phyloP scores from a whole-genome alignment of 805 yeast species.

The Metschnikowia picachoensis region DNA sequence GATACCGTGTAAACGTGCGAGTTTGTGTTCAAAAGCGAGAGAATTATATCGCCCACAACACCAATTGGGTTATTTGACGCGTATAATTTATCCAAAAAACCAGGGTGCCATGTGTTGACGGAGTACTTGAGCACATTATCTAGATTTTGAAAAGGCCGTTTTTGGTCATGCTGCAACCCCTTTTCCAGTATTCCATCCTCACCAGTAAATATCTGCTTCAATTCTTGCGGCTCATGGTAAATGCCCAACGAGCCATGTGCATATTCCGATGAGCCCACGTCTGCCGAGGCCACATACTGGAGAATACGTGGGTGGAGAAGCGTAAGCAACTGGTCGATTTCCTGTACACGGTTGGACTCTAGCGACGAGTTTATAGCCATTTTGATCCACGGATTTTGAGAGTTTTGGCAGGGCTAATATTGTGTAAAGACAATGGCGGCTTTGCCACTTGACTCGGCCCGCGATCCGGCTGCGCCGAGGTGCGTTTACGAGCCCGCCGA shows the following conservation, averaged over 20 bases:
- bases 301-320: constrained; percentile 51
- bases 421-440: no score
- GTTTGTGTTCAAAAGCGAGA: constrained; percentile 73
- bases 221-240: constrained; percentile 46
- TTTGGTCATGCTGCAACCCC: constrained; percentile 35
- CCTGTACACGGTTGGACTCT: constrained; percentile 51
- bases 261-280: constrained; percentile 28
- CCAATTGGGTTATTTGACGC: constrained; percentile 88
- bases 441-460: no score
- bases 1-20: constrained; percentile 84
- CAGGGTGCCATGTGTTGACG: constrained; percentile 84
- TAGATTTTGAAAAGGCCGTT: constrained; percentile 44
- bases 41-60: constrained; percentile 62
- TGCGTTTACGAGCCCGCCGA: no score
- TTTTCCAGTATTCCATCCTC: constrained; percentile 27
- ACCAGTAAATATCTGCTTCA: constrained; percentile 34
- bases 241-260: constrained; percentile 48
- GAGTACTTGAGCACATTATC: constrained; percentile 60
- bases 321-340: constrained; percentile 51
- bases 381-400: not conserved
- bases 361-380: constrained; percentile 22
- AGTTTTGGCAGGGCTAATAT: no score
- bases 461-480: no score
- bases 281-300: constrained; percentile 48
- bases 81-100: constrained; percentile 77